Base-by-base conservation (phyloP, 768 basidiomycete species). In the Panus rudis region DNA sequence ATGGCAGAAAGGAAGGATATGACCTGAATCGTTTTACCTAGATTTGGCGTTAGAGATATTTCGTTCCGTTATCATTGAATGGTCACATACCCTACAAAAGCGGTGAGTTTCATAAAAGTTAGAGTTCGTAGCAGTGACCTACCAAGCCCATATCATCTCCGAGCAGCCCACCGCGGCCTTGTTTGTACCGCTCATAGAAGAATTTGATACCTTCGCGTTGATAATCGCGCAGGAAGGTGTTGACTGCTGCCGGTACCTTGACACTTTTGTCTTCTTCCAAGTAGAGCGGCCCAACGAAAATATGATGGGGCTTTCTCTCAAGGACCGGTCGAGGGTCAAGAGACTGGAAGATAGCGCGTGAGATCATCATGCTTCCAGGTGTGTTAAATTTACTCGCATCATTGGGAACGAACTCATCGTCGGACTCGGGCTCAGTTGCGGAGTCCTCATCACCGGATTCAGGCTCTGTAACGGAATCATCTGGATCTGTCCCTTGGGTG, bases 81-180 rank as follows among this genome's bases (percentile, higher is more conserved):
- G 22, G 25, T 41, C 17, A 54, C 56, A 48, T 43, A 60, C 61
- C 62, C 58, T 63, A 42, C 13, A 37, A 33, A 11, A 2, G 3
- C 14, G 11, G 24, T 10, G 3, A 25, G 38, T 13, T 21, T 2
- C 13, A 26, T n/a, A 41, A 6, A 31, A 23, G 17, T 13, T 6
- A 25, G n/a, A 39, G 21, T 34, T 34, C 43, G n/a, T 31, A 46
- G 45, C 24, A n/a, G 6, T 4, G 22, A 62, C 61, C 20, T 49
- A 81, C 80, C 48, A 84, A 68, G 51, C 91, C 94, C 94, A 98
- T 98, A 56, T 98, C 94, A 58, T 98, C 94, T 4, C 94, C 94
- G 4, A 98, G 71, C 10, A 97, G 59, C 0, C 84, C 93, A 0
- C 94, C 94, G 33, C 70, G 67, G 0, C 71, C 73, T 50, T 81